Percentiles rank a stretch among this genome's conserved stretches.
phyloP scores from a whole-genome alignment of 176 grass and related monocot genomes.

The Aegilops speltoides region DNA sequence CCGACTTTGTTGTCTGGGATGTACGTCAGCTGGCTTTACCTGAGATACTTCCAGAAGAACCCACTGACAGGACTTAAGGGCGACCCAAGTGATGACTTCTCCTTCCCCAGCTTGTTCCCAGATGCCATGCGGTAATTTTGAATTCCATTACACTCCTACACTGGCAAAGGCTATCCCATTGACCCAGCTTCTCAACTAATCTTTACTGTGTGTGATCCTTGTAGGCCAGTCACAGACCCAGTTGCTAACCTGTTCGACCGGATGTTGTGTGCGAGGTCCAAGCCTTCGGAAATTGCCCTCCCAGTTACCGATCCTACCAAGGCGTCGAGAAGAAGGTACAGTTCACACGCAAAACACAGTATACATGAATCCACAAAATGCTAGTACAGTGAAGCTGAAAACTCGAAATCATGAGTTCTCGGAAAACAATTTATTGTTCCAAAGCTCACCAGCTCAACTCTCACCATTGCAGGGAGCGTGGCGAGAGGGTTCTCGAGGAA shows the following conservation, averaged over 20 bases:
- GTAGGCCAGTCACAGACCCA: conserved; percentile 86
- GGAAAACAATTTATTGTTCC: not conserved
- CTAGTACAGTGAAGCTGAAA: not conserved
- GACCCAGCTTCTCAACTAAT: not conserved
- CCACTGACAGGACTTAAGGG: conserved; percentile 90
- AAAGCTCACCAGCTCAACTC: not conserved
- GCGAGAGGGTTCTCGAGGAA: conserved; percentile 90
- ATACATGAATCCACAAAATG: not conserved
- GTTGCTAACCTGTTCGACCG: conserved; percentile 74
- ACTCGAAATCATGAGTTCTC: not conserved
- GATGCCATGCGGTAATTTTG: conserved; percentile 75
- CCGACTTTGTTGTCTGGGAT: conserved; percentile 89
- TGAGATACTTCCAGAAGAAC: conserved; percentile 93
- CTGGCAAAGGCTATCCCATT: not conserved
- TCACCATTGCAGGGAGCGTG: conserved; percentile 59
- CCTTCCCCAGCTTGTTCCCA: conserved; percentile 93
- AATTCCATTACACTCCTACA: not conserved
- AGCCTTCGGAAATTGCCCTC: conserved; percentile 54
- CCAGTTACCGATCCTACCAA: conserved; percentile 81
- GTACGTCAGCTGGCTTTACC: conserved; percentile 97
- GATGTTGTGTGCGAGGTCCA: conserved; percentile 76
- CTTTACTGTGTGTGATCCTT: conserved; percentile 10
- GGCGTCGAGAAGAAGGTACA: conserved; percentile 83
- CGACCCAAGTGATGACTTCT: conserved; percentile 94
- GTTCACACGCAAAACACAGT: not conserved